Base-by-base conservation (phyloP, 2,329 filamentous ascomycete species). In the Lachnellula subtilissima region DNA sequence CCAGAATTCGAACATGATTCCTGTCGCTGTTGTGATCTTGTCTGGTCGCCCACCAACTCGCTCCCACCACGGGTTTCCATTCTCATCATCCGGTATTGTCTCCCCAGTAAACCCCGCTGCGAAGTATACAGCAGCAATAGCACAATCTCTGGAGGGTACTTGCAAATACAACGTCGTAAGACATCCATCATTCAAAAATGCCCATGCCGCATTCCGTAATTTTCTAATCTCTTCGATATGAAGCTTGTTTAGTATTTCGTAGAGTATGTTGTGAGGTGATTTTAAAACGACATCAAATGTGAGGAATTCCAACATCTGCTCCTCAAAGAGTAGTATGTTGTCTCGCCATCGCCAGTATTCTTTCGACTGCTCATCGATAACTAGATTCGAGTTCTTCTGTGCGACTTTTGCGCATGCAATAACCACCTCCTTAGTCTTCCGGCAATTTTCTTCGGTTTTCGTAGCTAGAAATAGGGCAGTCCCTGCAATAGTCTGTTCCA, bases 271-370 rank as follows among this genome's bases (percentile, higher is more conserved):
- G 71, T 97, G 94, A 0, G 94, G 93, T 58, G 91, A 89, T 63
- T 95, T 89, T 28, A 97, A 79, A 72, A 92, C 90, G 47, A 99
- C 78, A 70, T 99, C 94, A 71, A 99, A 99, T 58, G 92, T 97
- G 17, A 99, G 78, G 47, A 85, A 85, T 71, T 97, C 94, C 15
- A 99, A 81, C 76, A 99, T 88, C 45, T 93, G 78, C 70, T 97
- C 94, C 74, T 99, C 94, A 69, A 95, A 91, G 62, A 88, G 87
- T 14, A 97, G 77, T 55, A 99, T 96, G 56, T 88, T 94, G 70
- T 99, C 94, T 59, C 91, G 84, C 94, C 94, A 99, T 67, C 89
- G 85, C 94, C 94, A 99, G 71, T 94, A 99, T 69, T 99, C 94
- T 69, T 97, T 97, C 64, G 89, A 95, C 72, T 97, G 92, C 73